These are phyloP conservation scores for Rhizopus arrhizus DNA, from an alignment of 371 early-diverging fungal species.

Conservation along the genomic window DNA sequence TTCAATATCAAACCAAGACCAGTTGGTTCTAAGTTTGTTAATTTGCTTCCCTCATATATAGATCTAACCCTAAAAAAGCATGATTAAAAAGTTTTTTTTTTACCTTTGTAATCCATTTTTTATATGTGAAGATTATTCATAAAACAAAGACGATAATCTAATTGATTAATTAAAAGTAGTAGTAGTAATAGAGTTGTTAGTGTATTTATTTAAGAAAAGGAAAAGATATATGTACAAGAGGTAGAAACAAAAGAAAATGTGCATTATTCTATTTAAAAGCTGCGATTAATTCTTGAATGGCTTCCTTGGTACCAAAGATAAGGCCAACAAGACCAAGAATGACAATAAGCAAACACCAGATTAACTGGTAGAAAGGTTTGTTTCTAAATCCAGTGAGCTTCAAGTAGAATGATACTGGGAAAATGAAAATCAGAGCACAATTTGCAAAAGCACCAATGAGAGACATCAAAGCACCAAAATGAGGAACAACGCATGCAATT, in stretches of 20 bases:
- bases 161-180: neutral
- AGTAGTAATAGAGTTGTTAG: neutral
- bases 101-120: neutral
- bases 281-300: slow-evolving; percentile 54
- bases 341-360: slow-evolving; percentile 60
- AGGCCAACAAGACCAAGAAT: slow-evolving; percentile 73
- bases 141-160: neutral
- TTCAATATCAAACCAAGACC: slow-evolving; percentile 60
- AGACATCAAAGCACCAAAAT: slow-evolving; percentile 82
- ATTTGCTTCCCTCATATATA: neutral
- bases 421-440: slow-evolving; percentile 78
- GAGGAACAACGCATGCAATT: slow-evolving; percentile 74
- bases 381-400: slow-evolving; percentile 70
- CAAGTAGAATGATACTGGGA: slow-evolving; percentile 82
- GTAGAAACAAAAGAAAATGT: neutral
- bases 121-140: neutral
- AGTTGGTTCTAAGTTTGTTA: slow-evolving; percentile 71
- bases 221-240: slow-evolving; percentile 4
- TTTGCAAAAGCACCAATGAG: slow-evolving; percentile 81
- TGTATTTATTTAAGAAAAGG: slow-evolving; percentile 7
- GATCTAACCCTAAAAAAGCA: neutral
- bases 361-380: slow-evolving; percentile 60
- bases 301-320: slow-evolving; percentile 75
- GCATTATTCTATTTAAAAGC: slow-evolving; percentile 32
- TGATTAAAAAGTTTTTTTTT: slow-evolving; percentile 1